These are phyloP conservation scores for Claviceps arundinis DNA, from an alignment of 2,329 filamentous ascomycete species.

Conservation along the genomic window DNA sequence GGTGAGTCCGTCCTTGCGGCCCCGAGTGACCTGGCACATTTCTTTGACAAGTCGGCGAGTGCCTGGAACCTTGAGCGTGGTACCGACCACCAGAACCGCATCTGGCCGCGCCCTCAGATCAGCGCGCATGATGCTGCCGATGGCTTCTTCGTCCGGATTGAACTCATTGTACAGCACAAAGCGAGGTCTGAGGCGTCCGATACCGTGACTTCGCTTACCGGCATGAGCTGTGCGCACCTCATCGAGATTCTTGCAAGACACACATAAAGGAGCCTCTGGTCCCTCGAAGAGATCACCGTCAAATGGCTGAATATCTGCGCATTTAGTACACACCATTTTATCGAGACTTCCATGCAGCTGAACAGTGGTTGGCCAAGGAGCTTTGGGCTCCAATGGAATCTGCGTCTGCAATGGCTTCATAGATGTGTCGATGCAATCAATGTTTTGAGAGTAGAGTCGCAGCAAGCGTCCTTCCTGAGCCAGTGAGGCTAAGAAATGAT, in stretches of 20 bases:
- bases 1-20: conserved; percentile 69
- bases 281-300: conserved; percentile 70
- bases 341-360: conserved; percentile 88
- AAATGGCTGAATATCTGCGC: conserved; percentile 62
- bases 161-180: conserved; percentile 97
- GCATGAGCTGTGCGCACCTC: conserved; percentile 58
- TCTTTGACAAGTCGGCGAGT: conserved; percentile 82
- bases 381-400: conserved; percentile 69
- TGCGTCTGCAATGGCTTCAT: conserved; percentile 67
- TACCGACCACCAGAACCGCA: conserved; percentile 87
- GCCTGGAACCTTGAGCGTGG: conserved; percentile 87
- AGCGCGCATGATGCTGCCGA: conserved; percentile 76
- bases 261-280: conserved; percentile 69
- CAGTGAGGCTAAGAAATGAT: conserved; percentile 83
- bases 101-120: conserved; percentile 80
- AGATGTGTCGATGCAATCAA: conserved; percentile 84
- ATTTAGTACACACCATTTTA: conserved; percentile 97
- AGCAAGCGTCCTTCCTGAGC: conserved; percentile 76
- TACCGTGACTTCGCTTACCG: conserved; percentile 84
- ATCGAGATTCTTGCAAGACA: conserved; percentile 61
- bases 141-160: conserved; percentile 92
- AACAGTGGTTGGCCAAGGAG: conserved; percentile 84
- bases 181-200: conserved; percentile 76
- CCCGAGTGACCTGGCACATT: conserved; percentile 76
- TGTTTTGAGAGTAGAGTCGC: conserved; percentile 91